Base-by-base conservation (phyloP, 1,284 basidiomycete genomes). In the Singerocomus inundabilis region DNA sequence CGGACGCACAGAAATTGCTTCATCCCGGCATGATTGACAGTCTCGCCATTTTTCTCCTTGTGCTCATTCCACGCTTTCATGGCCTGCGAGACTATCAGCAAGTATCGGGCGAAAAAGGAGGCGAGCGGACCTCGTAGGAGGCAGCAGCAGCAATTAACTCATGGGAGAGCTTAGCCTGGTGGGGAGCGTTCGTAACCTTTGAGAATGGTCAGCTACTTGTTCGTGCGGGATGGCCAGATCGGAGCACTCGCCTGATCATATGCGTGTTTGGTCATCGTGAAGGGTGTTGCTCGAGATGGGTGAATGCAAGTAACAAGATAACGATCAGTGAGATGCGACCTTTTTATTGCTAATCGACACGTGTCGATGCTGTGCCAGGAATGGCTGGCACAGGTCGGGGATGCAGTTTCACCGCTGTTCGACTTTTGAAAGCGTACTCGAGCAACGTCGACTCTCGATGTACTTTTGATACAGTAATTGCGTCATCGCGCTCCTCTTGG, bases 111-210 rank as follows among this genome's bases (percentile, higher is more conserved):
- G 11, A 26, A 39, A 24, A n/a, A 15, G 8, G 3, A 3, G 11
- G 21, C 11, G n/a, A 21, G 6, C 46, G 18, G 4, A 68, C 64
- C 55, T 53, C 61, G 32, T 50, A 66, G 32, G 64, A 31, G 2
- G 68, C 64, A 2, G 64, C 68, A 4, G 52, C 64, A 7, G 66
- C 64, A 13, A 66, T 53, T 12, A 67, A 1, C 16, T 66, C 55
- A 43, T 66, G 68, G 1, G 64, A 54, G 48, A 66, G 63, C 28
- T 56, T 47, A 8, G 64, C 63, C 54, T 68, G 24, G 56, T 66
- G 64, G 31, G 70, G 71, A 24, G 67, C 70, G 43, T 71, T 71
- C 26, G 35, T 24, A 38, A 72, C 71, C 68, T 74, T 56, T 24
- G 40, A 35, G 16, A 48, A 25, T 16, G 10, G 36, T 59, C 26